Percentiles rank a stretch among this genome's conserved stretches.
Evolutionary conservation across 192 early-diverging fungal species (phyloP).

Genomic region (Coemansia sp.): DNA sequence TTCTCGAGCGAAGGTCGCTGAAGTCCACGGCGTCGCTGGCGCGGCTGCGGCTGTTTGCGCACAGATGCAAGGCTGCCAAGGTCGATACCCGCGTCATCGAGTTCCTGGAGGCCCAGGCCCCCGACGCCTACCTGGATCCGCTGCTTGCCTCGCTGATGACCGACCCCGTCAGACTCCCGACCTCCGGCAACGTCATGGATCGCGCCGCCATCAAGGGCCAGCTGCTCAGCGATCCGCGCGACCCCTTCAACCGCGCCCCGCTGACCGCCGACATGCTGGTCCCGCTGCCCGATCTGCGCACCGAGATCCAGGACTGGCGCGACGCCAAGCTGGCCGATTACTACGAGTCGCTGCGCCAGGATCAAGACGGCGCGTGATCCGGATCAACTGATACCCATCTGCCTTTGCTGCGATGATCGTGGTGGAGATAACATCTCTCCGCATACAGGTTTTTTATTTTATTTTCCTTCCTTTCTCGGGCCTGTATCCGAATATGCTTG

Average conservation of each 20-base stretch:
- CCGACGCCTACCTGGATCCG: constrained; percentile 91
- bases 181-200: constrained; percentile 78
- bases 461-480: not conserved
- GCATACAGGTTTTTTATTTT: not conserved
- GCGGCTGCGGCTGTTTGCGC: constrained; percentile 66
- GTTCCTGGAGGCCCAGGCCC: constrained; percentile 78
- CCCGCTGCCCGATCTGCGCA: constrained; percentile 67
- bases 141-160: constrained; percentile 85
- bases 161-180: constrained; percentile 91
- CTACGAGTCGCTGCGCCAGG: not conserved
- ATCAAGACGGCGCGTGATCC: no score
- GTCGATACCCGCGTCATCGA: constrained; percentile 66
- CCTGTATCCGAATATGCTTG: not conserved
- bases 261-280: constrained; percentile 83
- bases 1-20: constrained; percentile 65
- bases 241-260: constrained; percentile 93
- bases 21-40: constrained; percentile 67
- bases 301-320: constrained; percentile 44
- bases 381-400: no score
- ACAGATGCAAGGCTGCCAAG: constrained; percentile 69
- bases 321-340: constrained; percentile 31
- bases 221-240: constrained; percentile 80
- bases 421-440: not conserved
- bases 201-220: constrained; percentile 85
- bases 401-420: no score